Percentiles rank a stretch among this genome's conserved stretches.
These are phyloP conservation scores for Apiospora malaysiana DNA, from an alignment of 2,329 filamentous ascomycete genomes.

Conservation along the genomic window DNA sequence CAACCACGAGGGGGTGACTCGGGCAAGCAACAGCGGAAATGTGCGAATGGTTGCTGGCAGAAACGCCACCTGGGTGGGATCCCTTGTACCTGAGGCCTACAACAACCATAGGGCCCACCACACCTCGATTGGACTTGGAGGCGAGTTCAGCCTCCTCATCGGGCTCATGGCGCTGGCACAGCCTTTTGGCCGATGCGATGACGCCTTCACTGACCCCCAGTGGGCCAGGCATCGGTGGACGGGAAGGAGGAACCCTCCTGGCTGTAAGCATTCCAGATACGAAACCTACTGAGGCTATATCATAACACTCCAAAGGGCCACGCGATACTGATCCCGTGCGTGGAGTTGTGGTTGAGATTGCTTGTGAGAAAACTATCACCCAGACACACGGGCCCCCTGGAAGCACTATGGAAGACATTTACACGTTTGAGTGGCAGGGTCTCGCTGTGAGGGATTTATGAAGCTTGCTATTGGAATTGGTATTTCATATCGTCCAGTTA, in stretches of 20 bases:
- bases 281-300: background rate
- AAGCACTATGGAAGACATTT: background rate
- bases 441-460: background rate
- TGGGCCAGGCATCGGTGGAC: background rate
- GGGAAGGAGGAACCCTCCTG: background rate
- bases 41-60: background rate
- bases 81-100: background rate
- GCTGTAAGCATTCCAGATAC: background rate
- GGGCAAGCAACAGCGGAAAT: background rate
- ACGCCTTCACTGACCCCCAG: background rate
- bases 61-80: background rate
- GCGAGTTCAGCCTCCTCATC: background rate
- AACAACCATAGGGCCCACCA: background rate
- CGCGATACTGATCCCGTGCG: background rate
- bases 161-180: background rate
- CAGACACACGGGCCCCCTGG: background rate
- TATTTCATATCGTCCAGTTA: background rate
- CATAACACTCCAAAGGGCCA: background rate
- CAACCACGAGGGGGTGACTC: background rate
- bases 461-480: background rate
- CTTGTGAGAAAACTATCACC: background rate
- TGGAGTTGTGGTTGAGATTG: constrained; percentile 2
- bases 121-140: background rate
- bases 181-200: background rate
- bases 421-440: background rate